phyloP scores from a whole-genome alignment of 768 basidiomycete species.

The Termitomyces sp. region DNA sequence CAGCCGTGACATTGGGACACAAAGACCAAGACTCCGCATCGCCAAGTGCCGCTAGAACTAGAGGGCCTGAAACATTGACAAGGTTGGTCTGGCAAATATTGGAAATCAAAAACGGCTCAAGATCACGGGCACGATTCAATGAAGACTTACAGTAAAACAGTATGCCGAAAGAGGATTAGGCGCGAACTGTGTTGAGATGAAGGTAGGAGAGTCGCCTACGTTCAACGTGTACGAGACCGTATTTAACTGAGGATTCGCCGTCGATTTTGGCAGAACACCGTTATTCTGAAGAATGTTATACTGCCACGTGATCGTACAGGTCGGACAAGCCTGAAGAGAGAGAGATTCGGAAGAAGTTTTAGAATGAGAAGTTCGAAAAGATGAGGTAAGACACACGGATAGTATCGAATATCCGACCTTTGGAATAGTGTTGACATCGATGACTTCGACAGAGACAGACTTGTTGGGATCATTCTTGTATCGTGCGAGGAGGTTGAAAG shows the following conservation, averaged over 20 bases:
- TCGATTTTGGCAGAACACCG: slow-evolving; percentile 9
- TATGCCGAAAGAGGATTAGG: slow-evolving; percentile 7
- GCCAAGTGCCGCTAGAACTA: neutral
- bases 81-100: slow-evolving; percentile 2
- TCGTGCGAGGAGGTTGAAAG: slow-evolving; percentile 9
- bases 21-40: neutral
- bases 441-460: slow-evolving; percentile 3
- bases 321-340: slow-evolving; percentile 2
- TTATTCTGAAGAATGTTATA: slow-evolving; percentile 6
- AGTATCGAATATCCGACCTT: slow-evolving; percentile 11
- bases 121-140: neutral
- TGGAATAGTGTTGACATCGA: slow-evolving; percentile 10
- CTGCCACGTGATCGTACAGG: slow-evolving; percentile 3
- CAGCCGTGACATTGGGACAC: slow-evolving; percentile 6
- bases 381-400: slow-evolving; percentile 1
- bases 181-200: slow-evolving; percentile 8
- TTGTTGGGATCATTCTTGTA: slow-evolving; percentile 1
- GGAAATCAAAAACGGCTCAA: neutral
- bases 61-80: slow-evolving; percentile 3
- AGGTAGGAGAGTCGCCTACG: slow-evolving; percentile 10
- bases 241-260: slow-evolving; percentile 1
- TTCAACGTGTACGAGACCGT: slow-evolving; percentile 9
- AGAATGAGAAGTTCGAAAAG: neutral
- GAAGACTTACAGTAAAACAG: slow-evolving; percentile 10
- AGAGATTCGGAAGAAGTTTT: neutral